Conservation (phyloP, 2,329 filamentous ascomycete species). For the Cladosporium sp. region DNA sequence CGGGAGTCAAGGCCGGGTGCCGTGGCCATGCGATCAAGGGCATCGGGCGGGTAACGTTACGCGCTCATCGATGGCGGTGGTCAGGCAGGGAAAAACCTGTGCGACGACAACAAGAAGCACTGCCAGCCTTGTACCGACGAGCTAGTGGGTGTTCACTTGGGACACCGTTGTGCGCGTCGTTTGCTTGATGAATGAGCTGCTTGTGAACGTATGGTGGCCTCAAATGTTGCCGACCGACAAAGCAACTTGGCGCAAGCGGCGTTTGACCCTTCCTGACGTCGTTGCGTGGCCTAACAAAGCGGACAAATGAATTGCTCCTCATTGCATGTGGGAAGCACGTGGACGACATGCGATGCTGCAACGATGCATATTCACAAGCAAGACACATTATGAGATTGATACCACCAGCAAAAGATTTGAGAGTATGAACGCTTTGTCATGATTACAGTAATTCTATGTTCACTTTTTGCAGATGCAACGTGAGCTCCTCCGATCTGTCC, state of each 20-base stretch:
- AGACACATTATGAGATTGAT: too few species aligned
- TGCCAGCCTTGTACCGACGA: not conserved
- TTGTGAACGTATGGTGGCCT: not conserved
- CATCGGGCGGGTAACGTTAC: constrained; percentile 26
- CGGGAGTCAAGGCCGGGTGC: constrained; percentile 23
- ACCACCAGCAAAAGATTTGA: not conserved
- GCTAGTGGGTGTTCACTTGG: not conserved
- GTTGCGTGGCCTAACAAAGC: not conserved
- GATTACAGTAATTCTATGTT: constrained; percentile 18
- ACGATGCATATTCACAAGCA: too few species aligned
- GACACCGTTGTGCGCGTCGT: not conserved
- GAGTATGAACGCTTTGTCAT: constrained; percentile 10
- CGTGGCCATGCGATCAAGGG: constrained; percentile 31
- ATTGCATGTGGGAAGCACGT: not conserved
- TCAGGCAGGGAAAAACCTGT: not conserved
- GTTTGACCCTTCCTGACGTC: constrained; percentile 2
- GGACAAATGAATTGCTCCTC: not conserved
- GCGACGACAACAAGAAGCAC: not conserved
- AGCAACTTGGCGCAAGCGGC: constrained; percentile 7
- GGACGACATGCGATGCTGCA: not conserved
- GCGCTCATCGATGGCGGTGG: constrained; percentile 17
- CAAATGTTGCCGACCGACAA: not conserved
- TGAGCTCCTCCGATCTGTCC: constrained; percentile 6
- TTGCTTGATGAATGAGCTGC: not conserved
- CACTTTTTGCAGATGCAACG: constrained; percentile 17